Conservation (phyloP, 306 rosid genomes). For the Hippophae gyantsensis region DNA sequence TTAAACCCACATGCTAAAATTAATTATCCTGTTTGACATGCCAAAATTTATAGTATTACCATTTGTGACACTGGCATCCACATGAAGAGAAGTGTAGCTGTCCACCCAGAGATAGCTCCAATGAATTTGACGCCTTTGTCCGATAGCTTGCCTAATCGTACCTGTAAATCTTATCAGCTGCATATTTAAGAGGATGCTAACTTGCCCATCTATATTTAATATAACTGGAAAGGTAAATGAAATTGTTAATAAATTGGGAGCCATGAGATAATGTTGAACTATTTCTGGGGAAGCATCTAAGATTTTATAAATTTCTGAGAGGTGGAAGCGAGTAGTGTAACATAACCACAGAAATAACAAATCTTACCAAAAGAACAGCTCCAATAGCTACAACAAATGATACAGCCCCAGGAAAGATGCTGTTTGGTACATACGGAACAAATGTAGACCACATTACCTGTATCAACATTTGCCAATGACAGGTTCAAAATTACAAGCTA, state of each 20-base stretch:
- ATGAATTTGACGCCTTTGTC: constrained; percentile 65
- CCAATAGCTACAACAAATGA: constrained; percentile 50
- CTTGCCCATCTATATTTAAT: background rate
- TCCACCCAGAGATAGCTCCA: constrained; percentile 92
- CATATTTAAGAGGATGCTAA: constrained; percentile 17
- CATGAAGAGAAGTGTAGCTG: constrained; percentile 95
- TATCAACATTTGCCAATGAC: constrained; percentile 7
- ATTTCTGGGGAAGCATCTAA: background rate
- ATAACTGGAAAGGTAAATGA: no score
- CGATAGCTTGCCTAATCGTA: constrained; percentile 71
- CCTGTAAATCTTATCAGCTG: constrained; percentile 42
- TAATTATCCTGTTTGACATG: constrained; percentile 11
- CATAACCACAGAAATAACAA: background rate
- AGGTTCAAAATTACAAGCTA: background rate
- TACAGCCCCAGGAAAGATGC: constrained; percentile 62
- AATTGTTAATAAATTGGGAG: no score
- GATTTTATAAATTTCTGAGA: no score
- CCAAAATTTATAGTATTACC: constrained; percentile 36
- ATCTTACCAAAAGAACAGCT: constrained; percentile 46
- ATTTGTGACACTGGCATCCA: constrained; percentile 97
- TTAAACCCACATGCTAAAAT: constrained; percentile 7
- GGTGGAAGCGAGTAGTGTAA: background rate
- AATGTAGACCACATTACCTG: constrained; percentile 99
- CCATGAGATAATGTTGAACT: background rate
- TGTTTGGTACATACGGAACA: constrained; percentile 76